These are phyloP conservation scores for Saturnispora mendoncae DNA, from an alignment of 805 yeast species.

Conservation along the genomic window DNA sequence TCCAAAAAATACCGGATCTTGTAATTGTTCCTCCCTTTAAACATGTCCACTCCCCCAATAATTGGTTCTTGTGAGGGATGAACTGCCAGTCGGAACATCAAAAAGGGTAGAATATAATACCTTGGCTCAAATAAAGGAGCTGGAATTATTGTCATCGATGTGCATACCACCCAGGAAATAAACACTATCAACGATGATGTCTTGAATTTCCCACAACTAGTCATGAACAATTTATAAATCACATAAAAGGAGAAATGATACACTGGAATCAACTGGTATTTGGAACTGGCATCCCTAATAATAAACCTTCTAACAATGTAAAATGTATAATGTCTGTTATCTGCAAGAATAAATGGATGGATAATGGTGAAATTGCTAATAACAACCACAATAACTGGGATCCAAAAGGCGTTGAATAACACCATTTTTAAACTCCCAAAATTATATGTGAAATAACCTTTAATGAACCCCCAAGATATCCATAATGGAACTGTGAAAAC, in stretches of 20 bases:
- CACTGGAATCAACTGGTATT: conserved; percentile 48
- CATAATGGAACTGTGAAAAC: conserved; percentile 71
- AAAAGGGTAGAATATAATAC: conserved; percentile 75
- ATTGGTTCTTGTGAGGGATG: conserved; percentile 33
- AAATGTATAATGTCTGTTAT: conserved; percentile 89
- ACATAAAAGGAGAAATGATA: conserved; percentile 50
- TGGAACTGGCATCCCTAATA: conserved; percentile 37
- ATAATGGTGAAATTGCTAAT: conserved; percentile 58
- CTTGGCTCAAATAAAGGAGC: conserved; percentile 93
- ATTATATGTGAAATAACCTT: conserved; percentile 31
- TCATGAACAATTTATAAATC: conserved; percentile 17
- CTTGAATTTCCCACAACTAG: conserved; percentile 6
- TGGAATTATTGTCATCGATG: conserved; percentile 60
- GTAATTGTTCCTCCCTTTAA: conserved; percentile 18
- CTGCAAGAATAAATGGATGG: conserved; percentile 89
- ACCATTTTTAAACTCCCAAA: conserved; percentile 20
- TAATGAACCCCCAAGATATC: conserved; percentile 38
- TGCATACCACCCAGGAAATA: conserved; percentile 43
- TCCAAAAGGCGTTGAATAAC: conserved; percentile 18
- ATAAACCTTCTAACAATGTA: conserved; percentile 70
- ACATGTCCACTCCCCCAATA: conserved; percentile 15
- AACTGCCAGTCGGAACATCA: conserved; percentile 60
- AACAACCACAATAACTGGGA: conserved; percentile 32
- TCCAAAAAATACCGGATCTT: conserved; percentile 41
- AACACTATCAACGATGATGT: conserved; percentile 32